Base-by-base conservation (phyloP, 768 basidiomycete species). In the Tephrocybe sp. region DNA sequence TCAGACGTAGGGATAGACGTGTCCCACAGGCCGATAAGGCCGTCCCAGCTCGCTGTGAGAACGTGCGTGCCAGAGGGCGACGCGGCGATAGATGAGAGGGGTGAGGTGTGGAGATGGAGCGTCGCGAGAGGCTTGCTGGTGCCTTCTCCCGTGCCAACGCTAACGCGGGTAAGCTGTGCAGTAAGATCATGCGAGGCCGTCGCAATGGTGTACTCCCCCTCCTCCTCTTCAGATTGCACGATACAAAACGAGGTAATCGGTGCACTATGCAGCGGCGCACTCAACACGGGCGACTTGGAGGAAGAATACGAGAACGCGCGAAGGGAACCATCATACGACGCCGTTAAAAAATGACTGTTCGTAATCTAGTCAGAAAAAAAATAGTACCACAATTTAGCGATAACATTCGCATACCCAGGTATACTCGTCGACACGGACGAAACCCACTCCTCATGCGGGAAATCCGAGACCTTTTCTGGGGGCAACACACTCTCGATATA, bases 391-490 rank as follows among this genome's bases (percentile, higher is more conserved):
- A 36, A 26, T 38, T 32, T 43, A 16, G 39, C 17, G 19, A 38
- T 16, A 3, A 36, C 36, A 41, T 39, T 59, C 66, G 39, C 53
- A 13, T 47, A 88, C 86, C 79, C 79, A 52, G 72, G 70, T 42
- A 80, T 62, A 55, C 75, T 67, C 62, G 82, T 86, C 5, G 82
- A 84, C 16, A 92, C 78, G 13, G 85, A 84, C 1, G 92, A 93
- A 0, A 97, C 89, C 96, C 96, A 98, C 56, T 98, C 94, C 47
- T 98, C 87, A 55, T 93, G 89, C 1, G 89, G 86, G 46, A 92
- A 72, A 42, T 85, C 78, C 0, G 86, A 79, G 68, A 92, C 80
- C 54, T 85, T 83, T 63, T 91, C 81, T 0, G 93, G 94, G 0
- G 94, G 92, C 66, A 96, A 74, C 1, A 95, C 77, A 13, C 87